phyloP scores from a whole-genome alignment of 768 basidiomycete genomes.

The Tephrocybe sp. region DNA sequence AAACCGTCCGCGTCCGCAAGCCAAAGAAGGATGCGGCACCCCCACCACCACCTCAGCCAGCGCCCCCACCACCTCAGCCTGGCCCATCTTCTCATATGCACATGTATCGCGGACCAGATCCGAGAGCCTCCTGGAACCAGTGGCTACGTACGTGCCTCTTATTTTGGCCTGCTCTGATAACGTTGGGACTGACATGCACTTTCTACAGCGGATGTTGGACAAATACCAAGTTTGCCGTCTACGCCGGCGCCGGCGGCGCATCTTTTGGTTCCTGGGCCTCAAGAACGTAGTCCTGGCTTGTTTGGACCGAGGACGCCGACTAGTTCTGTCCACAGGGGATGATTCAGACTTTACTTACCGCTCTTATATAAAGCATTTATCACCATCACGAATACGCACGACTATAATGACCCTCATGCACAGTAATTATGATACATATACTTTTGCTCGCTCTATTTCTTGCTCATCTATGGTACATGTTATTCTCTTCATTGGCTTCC shows the following conservation, averaged over 20 bases:
- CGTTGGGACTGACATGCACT: conserved; percentile 4
- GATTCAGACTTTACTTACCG: not conserved
- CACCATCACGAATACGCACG: too few relatives aligned
- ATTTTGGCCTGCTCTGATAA: too few relatives aligned
- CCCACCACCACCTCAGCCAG: conserved; percentile 26
- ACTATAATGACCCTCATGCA: too few relatives aligned
- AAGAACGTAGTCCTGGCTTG: conserved; percentile 55
- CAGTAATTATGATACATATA: too few relatives aligned
- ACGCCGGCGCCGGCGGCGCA: conserved; percentile 47
- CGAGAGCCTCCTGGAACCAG: conserved; percentile 58
- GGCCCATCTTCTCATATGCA: conserved; percentile 13
- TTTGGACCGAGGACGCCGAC: conserved; percentile 79
- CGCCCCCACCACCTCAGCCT: conserved; percentile 18
- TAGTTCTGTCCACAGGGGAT: conserved; percentile 21
- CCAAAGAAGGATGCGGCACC: conserved; percentile 40
- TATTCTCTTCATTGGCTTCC: too few relatives aligned
- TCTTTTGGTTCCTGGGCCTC: conserved; percentile 56
- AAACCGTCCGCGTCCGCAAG: conserved; percentile 43
- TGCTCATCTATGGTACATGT: too few relatives aligned
- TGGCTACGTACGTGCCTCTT: conserved; percentile 76
- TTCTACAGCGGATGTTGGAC: conserved; percentile 54
- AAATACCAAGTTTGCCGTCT: conserved; percentile 61
- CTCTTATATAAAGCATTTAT: too few relatives aligned
- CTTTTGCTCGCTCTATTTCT: too few relatives aligned
- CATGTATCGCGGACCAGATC: conserved; percentile 29